Base-by-base conservation (phyloP, 768 basidiomycete genomes). In the Phanerochaete carnosa region DNA sequence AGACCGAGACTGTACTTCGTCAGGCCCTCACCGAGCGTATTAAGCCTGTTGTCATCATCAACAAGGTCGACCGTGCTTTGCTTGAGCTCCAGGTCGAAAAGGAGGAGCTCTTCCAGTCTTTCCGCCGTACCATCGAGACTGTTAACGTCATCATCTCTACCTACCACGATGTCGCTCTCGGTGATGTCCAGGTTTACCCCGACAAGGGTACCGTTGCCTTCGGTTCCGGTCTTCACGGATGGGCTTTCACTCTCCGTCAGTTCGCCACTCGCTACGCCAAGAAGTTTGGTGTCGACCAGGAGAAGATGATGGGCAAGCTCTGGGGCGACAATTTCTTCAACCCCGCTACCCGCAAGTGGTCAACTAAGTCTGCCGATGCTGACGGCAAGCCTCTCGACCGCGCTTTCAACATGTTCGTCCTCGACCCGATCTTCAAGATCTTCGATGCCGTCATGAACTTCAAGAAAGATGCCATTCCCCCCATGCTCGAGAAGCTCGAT, bases 311-410 rank as follows among this genome's bases (percentile, higher is more conserved):
- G 90, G 68, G 75, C 62, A 95, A 91, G 79, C 87, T 99, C 50
- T 99, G 97, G 97, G 97, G 97, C 57, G 97, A 99, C 83, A 98
- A 98, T 83, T 99, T 80, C 83, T 98, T 98, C 85, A 99, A 98
- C 83, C 92, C 95, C 58, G 82, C 87, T 57, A 98, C 95, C 39
- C 87, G 87, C 76, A 99, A 99, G 79, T 98, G 97, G 97, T 84
- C 93, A 22, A 94, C 91, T 53, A 91, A 88, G 74, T 62, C 75
- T 64, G 77, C 76, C 25, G 88, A 86, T 65, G 84, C 87, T 58
- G 89, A 95, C 68, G 94, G 94, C 70, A 95, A 95, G 73, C 76
- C 75, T n/a, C 89, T 98, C 58, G 97, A 98, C 72, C 95, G 97
- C 78, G 95, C 96, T 59, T 99, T 99, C 86, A 98, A 95, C 80